These are phyloP conservation scores for Cercophora samala DNA, from an alignment of 495 filamentous ascomycete genomes.

Conservation along the genomic window DNA sequence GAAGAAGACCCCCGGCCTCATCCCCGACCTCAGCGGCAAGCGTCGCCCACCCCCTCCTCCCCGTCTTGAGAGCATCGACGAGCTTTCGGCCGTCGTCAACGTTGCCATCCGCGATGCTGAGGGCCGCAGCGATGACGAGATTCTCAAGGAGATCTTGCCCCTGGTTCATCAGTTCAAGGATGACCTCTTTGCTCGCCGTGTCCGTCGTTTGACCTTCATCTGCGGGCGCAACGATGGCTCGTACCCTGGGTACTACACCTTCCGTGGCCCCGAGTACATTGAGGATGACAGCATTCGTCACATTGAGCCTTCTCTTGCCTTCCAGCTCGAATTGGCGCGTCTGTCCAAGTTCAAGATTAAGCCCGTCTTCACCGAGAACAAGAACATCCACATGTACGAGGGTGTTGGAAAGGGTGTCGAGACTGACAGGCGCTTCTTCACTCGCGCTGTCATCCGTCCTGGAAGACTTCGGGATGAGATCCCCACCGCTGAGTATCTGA, in stretches of 20 bases:
- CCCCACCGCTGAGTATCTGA: conserved; percentile 94
- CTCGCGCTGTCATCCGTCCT: conserved; percentile 86
- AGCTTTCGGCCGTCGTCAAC: conserved; percentile 86
- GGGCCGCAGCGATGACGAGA: conserved; percentile 77
- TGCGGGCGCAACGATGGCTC: conserved; percentile 92
- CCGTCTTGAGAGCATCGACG: conserved; percentile 53
- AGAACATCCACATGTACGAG: conserved; percentile 98
- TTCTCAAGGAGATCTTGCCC: conserved; percentile 66
- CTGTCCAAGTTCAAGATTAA: conserved; percentile 96
- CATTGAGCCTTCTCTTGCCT: conserved; percentile 90
- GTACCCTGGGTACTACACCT: conserved; percentile 96
- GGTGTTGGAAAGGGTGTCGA: conserved; percentile 90
- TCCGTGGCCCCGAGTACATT: conserved; percentile 83
- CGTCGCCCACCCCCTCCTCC: conserved; percentile 54
- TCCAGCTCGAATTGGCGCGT: conserved; percentile 93
- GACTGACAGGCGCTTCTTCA: conserved; percentile 96
- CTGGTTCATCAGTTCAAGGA: conserved; percentile 79
- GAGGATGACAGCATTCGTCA: conserved; percentile 97
- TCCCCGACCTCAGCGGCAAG: conserved; percentile 70
- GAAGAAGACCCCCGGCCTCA: conserved; percentile 49
- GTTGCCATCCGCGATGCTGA: conserved; percentile 90
- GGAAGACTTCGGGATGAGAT: conserved; percentile 95
- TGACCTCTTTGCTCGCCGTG: conserved; percentile 72
- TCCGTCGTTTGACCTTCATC: conserved; percentile 92
- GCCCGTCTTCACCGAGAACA: conserved; percentile 97